A percentile compares a stretch with the other conserved stretches of the same genome.
phyloP scores from a whole-genome alignment of 345 rosid species.

The Bruguiera sexangula region DNA sequence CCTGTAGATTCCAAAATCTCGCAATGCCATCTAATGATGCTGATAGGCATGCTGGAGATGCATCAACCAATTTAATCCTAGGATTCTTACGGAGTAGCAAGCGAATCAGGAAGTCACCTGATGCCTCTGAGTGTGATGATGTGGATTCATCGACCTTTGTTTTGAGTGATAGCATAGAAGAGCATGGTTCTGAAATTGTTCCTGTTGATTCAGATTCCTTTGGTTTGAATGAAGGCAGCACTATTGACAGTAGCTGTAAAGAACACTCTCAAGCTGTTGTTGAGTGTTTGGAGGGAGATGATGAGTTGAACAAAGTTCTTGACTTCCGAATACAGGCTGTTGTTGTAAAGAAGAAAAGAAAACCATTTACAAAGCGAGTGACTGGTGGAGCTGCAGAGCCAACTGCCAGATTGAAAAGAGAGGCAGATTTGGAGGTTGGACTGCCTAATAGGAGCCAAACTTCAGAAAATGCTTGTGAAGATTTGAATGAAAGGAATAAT shows the following conservation, averaged over 20 bases:
- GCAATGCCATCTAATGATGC: slow-evolving; percentile 38
- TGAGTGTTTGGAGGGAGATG: slow-evolving; percentile 54
- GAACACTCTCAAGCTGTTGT: slow-evolving; percentile 42
- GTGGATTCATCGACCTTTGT: slow-evolving; percentile 46
- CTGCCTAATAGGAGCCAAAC: slow-evolving; percentile 32
- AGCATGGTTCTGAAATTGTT: slow-evolving; percentile 59
- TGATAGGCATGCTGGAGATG: slow-evolving; percentile 39
- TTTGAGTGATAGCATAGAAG: slow-evolving; percentile 60
- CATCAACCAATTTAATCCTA: slow-evolving; percentile 26
- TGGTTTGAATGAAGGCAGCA: slow-evolving; percentile 56
- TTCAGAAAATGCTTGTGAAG: slow-evolving; percentile 39
- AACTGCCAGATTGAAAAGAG: slow-evolving; percentile 34
- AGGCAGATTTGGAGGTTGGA: slow-evolving; percentile 35
- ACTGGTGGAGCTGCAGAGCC: slow-evolving; percentile 46
- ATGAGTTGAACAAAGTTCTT: slow-evolving; percentile 56
- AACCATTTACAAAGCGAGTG: slow-evolving; percentile 50
- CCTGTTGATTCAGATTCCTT: slow-evolving; percentile 59
- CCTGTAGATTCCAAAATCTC: slow-evolving; percentile 36
- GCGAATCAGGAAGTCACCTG: slow-evolving; percentile 44
- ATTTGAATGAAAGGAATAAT: slow-evolving; percentile 31
- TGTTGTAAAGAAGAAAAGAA: slow-evolving; percentile 72
- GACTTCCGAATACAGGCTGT: slow-evolving; percentile 65
- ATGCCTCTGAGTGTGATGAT: slow-evolving; percentile 51
- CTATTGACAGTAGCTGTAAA: slow-evolving; percentile 53
- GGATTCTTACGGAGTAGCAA: slow-evolving; percentile 42